Base-by-base conservation (phyloP, 2,329 filamentous ascomycete genomes). In the Fusarium miscanthi region DNA sequence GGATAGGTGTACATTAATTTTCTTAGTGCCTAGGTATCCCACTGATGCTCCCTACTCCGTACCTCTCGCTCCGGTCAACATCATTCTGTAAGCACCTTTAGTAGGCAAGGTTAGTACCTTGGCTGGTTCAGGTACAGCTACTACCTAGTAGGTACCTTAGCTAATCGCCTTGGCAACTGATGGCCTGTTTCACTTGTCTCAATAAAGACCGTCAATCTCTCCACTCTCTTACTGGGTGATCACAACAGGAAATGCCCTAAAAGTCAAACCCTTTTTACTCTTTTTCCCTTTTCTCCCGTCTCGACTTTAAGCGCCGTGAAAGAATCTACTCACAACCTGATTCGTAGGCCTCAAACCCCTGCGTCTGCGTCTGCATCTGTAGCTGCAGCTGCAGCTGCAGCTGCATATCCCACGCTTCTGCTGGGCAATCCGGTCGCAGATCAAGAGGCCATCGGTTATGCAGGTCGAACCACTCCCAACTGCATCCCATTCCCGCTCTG, bases 381-480 rank as follows among this genome's bases (percentile, higher is more conserved):
- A 41, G 25, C 51, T 53, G 35, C 35, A 53, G 51, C 51, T 53
- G 51, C 53, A 41, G 25, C 51, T 53, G 35, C 35, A 53, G 51
- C 51, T 53, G 51, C 53, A 57, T 49, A 77, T 77, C 76, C 75
- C 76, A 76, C 74, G 76, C 77, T 79, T 78, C 74, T 78, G 80
- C 78, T 80, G 74, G 74, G 68, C 74, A 75, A 67, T 70, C 52
- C 70, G 79, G 79, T 73, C 78, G 80, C 80, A 82, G 78, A 79
- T 78, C 74, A 70, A 77, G 78, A 78, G 80, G 71, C 80, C 80
- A 78, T 82, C 81, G 80, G 80, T 71, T 82, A 82, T 82, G 81
- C 81, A 82, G 75, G 78, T 77, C 77, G 77, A 77, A 76, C 74
- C 75, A 76, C 67, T 75, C 64, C 65, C 73, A 75, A 76, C 68